Evolutionary conservation across 129 eudicot genomes (phyloP).

Genomic region (Helianthus tuberosus): DNA sequence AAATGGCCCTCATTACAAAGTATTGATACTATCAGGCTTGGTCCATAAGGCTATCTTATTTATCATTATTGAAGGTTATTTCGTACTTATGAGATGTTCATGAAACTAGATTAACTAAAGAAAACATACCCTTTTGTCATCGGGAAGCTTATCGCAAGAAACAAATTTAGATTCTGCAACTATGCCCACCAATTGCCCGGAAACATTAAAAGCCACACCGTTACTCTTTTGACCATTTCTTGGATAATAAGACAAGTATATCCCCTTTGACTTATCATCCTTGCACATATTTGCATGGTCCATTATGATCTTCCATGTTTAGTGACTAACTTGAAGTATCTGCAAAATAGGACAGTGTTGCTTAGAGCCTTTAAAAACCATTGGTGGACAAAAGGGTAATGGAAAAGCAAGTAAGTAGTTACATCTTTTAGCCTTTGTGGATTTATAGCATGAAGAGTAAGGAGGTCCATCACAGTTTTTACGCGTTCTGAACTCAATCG

Average conservation of each 20-base stretch:
- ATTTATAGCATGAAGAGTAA: constrained; percentile 26
- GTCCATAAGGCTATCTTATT: too few species aligned
- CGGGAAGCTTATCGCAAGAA: constrained; percentile 24
- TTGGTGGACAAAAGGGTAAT: neutral
- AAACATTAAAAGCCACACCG: constrained; percentile 32
- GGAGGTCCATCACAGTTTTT: constrained; percentile 39
- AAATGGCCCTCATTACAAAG: too few species aligned
- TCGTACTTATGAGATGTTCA: too few species aligned
- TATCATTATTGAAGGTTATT: too few species aligned
- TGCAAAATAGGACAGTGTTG: constrained; percentile 7
- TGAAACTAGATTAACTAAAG: too few species aligned
- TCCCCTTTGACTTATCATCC: constrained; percentile 22
- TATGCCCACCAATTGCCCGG: constrained; percentile 27
- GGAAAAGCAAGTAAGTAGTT: constrained; percentile 12
- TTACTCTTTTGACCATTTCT: constrained; percentile 24
- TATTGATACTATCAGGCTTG: too few species aligned
- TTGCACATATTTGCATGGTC: constrained; percentile 32
- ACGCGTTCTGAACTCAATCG: constrained; percentile 6
- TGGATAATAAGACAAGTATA: constrained; percentile 25
- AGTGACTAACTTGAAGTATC: constrained; percentile 22
- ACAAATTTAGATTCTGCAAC: constrained; percentile 24
- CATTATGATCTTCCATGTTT: constrained; percentile 22
- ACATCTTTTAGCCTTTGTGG: constrained; percentile 38
- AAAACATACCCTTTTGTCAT: constrained; percentile 29
- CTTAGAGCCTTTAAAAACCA: constrained; percentile 3